Evolutionary conservation across 768 basidiomycete genomes (phyloP).

Genomic region (Termitomyces sp.): DNA sequence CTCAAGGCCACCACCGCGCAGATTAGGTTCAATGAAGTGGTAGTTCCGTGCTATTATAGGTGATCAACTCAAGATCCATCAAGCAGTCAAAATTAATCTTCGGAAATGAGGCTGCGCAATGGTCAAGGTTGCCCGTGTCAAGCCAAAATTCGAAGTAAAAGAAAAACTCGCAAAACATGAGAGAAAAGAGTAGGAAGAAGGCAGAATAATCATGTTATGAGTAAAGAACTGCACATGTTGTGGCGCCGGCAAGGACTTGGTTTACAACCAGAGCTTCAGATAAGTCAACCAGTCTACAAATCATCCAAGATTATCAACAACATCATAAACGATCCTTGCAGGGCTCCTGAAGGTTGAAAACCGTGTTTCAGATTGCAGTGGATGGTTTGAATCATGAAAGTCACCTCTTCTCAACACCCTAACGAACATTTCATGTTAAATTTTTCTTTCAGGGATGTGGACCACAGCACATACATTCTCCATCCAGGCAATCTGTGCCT

Average conservation of each 20-base stretch:
- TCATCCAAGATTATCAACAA: not conserved
- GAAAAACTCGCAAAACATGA: too few relatives aligned
- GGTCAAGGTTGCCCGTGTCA: not conserved
- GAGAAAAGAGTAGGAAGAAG: not conserved
- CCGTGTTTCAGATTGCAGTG: not conserved
- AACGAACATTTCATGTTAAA: not conserved
- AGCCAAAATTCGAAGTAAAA: not conserved
- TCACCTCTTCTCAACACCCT: not conserved
- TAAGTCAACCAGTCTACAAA: not conserved
- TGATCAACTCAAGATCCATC: too few relatives aligned
- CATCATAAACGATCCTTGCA: not conserved
- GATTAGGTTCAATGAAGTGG: not conserved
- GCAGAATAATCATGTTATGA: not conserved
- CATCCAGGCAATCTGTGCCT: constrained; percentile 45
- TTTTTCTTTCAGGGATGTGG: not conserved
- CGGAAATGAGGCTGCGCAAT: not conserved
- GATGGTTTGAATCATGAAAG: not conserved
- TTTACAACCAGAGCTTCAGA: not conserved
- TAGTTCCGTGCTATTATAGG: too few relatives aligned
- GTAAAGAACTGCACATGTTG: not conserved
- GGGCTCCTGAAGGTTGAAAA: not conserved
- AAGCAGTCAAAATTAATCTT: too few relatives aligned
- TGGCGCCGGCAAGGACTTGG: not conserved
- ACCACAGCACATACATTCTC: not conserved
- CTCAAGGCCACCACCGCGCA: not conserved